These are phyloP conservation scores for Pichia eremophila DNA, from an alignment of 805 yeast genomes.

Conservation along the genomic window DNA sequence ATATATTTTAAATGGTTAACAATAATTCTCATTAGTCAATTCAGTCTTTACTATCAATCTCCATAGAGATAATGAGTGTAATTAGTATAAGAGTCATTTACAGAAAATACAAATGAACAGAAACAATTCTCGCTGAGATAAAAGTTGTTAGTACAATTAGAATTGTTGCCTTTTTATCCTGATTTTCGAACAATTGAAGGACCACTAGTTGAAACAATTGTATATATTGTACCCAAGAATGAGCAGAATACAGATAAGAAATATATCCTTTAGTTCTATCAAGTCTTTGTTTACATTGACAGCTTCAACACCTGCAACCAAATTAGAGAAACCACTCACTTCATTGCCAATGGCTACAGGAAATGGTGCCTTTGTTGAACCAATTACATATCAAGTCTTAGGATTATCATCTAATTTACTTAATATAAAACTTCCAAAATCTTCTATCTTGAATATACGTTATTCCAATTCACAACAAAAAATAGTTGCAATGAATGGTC, in stretches of 20 bases:
- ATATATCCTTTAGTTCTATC: conserved; percentile 4
- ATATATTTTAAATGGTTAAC: too few relatives aligned
- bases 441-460: conserved; percentile 29
- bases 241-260: background rate
- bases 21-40: too few relatives aligned
- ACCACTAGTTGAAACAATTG: background rate
- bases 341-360: conserved; percentile 33
- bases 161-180: too few relatives aligned
- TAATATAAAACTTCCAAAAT: conserved; percentile 35
- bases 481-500: conserved; percentile 37
- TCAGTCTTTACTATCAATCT: too few relatives aligned
- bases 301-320: conserved; percentile 3
- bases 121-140: too few relatives aligned
- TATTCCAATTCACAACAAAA: conserved; percentile 30
- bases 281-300: conserved; percentile 5
- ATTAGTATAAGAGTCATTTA: too few relatives aligned
- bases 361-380: conserved; percentile 36
- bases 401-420: conserved; percentile 32
- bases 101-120: too few relatives aligned
- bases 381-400: conserved; percentile 32
- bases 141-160: too few relatives aligned
- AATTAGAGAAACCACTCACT: conserved; percentile 14
- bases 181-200: too few relatives aligned
- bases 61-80: too few relatives aligned
- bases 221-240: background rate